These are phyloP conservation scores for Epichloe amarillans DNA, from an alignment of 2,329 filamentous ascomycete species.

Conservation along the genomic window DNA sequence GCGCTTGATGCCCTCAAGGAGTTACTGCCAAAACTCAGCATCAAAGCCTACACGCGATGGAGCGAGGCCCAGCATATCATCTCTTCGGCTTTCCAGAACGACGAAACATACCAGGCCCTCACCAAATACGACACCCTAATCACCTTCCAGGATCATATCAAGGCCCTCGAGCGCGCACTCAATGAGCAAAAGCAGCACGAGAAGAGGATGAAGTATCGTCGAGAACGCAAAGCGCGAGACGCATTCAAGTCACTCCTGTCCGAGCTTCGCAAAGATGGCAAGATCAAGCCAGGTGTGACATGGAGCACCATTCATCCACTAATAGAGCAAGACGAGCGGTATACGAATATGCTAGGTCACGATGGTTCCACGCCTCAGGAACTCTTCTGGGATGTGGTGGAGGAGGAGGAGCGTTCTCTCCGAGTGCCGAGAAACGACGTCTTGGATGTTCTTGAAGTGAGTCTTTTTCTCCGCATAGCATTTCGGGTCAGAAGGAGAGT, in stretches of 20 bases:
- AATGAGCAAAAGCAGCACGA: conserved; percentile 84
- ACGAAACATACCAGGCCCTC: conserved; percentile 75
- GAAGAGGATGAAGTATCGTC: conserved; percentile 66
- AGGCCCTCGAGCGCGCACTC: conserved; percentile 75
- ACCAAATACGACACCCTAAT: conserved; percentile 82
- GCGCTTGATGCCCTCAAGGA: conserved; percentile 74
- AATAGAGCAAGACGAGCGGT: conserved; percentile 70
- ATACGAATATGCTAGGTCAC: conserved; percentile 71
- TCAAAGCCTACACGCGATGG: conserved; percentile 94
- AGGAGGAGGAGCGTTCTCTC: conserved; percentile 83
- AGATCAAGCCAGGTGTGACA: conserved; percentile 80
- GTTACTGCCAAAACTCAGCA: conserved; percentile 63
- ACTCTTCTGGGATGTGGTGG: conserved; percentile 89
- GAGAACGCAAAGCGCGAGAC: conserved; percentile 79
- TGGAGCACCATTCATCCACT: conserved; percentile 71
- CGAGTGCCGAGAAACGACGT: conserved; percentile 71
- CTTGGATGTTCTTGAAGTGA: conserved; percentile 75
- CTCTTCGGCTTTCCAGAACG: conserved; percentile 62
- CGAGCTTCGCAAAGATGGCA: conserved; percentile 60
- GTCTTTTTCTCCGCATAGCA: conserved; percentile 18
- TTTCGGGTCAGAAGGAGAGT: background rate
- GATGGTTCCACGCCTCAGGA: conserved; percentile 76
- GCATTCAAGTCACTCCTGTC: conserved; percentile 60
- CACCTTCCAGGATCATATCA: conserved; percentile 91
- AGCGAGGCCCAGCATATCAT: conserved; percentile 76